A percentile compares a stretch with the other conserved stretches of the same genome.
Evolutionary conservation across 352 stramenopile genomes (phyloP).

Genomic region (Aphanomyces astaci): DNA sequence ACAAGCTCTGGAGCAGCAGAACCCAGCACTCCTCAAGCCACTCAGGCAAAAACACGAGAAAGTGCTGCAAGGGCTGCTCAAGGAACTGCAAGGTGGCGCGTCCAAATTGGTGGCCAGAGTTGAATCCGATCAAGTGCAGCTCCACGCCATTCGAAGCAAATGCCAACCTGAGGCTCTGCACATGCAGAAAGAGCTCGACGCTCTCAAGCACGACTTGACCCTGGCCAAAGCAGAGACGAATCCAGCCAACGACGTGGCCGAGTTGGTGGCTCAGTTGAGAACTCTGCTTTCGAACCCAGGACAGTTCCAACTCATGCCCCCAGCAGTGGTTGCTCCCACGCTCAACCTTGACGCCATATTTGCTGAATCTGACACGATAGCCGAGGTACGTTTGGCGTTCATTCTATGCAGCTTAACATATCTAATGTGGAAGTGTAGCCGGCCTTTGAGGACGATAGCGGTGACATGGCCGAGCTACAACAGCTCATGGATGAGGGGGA

Average conservation of each 20-base stretch:
- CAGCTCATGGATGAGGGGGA: slow-evolving; percentile 15
- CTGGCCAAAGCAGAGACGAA: not conserved
- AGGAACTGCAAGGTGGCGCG: slow-evolving; percentile 14
- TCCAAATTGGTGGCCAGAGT: not conserved
- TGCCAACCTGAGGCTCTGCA: not conserved
- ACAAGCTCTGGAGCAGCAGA: slow-evolving; percentile 17
- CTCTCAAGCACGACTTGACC: not conserved
- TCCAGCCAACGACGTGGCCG: slow-evolving; percentile 1
- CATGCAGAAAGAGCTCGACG: not conserved
- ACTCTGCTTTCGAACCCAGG: slow-evolving; percentile 6
- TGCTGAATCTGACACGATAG: not conserved
- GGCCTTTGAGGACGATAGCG: not conserved
- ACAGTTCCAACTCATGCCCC: not conserved
- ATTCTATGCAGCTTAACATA: not conserved
- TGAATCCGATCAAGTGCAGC: slow-evolving; percentile 7
- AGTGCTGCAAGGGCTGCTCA: not conserved
- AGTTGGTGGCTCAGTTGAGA: slow-evolving; percentile 16
- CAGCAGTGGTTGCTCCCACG: not conserved
- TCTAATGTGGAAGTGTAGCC: not conserved
- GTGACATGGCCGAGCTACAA: not conserved
- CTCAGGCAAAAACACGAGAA: slow-evolving; percentile 16
- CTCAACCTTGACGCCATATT: slow-evolving; percentile 16
- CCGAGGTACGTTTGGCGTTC: not conserved
- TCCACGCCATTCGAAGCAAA: not conserved
- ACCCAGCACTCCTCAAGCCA: slow-evolving; percentile 17